Base-by-base conservation (phyloP, 352 stramenopile species). In the Pythium diclinum region DNA sequence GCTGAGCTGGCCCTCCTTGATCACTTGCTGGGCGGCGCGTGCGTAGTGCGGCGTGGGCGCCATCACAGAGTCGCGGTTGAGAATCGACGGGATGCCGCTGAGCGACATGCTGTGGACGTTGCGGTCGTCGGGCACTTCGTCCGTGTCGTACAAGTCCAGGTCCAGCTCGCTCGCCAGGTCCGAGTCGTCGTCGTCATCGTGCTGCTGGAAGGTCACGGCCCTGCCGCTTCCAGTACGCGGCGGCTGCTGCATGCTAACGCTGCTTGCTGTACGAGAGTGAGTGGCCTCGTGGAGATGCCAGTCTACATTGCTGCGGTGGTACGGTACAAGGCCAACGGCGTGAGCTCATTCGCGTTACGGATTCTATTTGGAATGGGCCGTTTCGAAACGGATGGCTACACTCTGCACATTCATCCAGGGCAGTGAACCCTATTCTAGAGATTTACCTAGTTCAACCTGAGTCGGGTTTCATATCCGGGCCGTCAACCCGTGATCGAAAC, bases 161-260 rank as follows among this genome's bases (percentile, higher is more conserved):
- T 89, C 82, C 25, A 88, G 71, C 58, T 91, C 80, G 48, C 78
- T 86, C 51, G 83, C 66, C 1, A 61, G 62, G 58, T 81, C 78
- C 30, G 67, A 59, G 51, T 81, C 78, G 54, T 74, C 61, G 48
- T 82, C 78, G 54, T 74, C 61, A 30, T 63, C 63, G 25, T 60
- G 14, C 11, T 36, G 42, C 7, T 68, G 59, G 30, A 64, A 57
- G 36, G 56, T 33, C 33, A 61, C 48, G 17, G 60, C 49, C 40
- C 60, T 65, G 34, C 56, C 56, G 7, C 53, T 55, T 17, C 36
- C 36, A 17, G 36, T 17, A 13, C 36, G 36, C 16, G 36, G 36
- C 36, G 36, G 36, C 36, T 42, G 36, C 36, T 42, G 36, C 36
- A 42, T 42, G 36, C 25, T 28, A 28, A 28, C 25, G 25, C 25